Evolutionary conservation across 1,284 basidiomycete species (phyloP), one percentile per base, ranked within the genome.

Genomic region (Rhizopogon parksii): DNA sequence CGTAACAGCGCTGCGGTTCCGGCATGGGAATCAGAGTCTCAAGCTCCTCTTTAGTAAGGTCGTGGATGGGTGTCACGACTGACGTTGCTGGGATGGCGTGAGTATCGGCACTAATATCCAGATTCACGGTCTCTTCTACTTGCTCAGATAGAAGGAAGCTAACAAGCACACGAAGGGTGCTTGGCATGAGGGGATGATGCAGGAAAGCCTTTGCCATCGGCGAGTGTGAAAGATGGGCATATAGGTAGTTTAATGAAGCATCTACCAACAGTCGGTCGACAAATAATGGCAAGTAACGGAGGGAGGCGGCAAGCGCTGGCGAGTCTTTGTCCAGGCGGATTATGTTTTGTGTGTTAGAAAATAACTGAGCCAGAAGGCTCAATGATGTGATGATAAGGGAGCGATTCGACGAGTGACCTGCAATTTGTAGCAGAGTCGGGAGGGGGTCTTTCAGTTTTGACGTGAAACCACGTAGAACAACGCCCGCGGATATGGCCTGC

Each of bases 201-300:
- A 91, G 67, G 61, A 93, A 88, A 2, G 81, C 78, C 58, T 85
- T 85, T n/a, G 85, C 80, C 78, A 88, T 85, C 1, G 81, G 70
- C 9, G 84, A 78, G 60, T 87, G 75, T 5, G 85, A 84, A 15
- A 91, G 71, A 65, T 91, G 85, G 8, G 79, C 72, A 62, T 90
- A 89, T 8, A 93, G 65, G 59, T 84, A 90, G 63, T 88, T 88
- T 50, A 92, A 63, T 45, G 78, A 79, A 3, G 81, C 79, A 46
- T 87, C 83, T 3, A 85, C 71, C 19, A 92, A 72, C 11, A 75
- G 72, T 56, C 79, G 80, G 68, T 92, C 90, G 39, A 72, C 60
- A 60, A 89, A 76, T 0, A 91, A 74, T n/a, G 89, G 84, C 6
- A 91, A 76, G 58, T 84, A 85, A 58, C 80, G 77, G 54, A 90